phyloP scores from a whole-genome alignment of 2,329 filamentous ascomycete species.

The Cercospora sesami region DNA sequence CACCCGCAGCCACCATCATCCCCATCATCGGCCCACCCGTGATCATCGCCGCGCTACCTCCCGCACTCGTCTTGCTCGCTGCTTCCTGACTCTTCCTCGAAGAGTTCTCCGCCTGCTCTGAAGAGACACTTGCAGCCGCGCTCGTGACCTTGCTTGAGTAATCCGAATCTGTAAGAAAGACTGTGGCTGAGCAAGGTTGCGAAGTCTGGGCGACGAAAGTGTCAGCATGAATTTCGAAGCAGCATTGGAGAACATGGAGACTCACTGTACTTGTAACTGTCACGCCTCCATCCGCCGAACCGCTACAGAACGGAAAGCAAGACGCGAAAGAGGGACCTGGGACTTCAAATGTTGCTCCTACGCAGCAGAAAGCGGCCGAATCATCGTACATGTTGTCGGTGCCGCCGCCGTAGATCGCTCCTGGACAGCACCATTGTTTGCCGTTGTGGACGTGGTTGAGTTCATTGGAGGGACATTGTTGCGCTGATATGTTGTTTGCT shows the following conservation, averaged over 20 bases:
- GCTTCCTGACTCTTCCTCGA: neutral
- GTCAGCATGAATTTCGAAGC: neutral
- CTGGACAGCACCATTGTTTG: conserved; percentile 3
- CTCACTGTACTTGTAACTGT: neutral
- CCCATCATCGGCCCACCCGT: conserved; percentile 4
- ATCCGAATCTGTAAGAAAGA: neutral
- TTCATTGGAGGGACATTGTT: conserved; percentile 1
- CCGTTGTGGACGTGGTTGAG: neutral
- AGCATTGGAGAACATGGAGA: neutral
- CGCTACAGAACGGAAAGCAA: neutral
- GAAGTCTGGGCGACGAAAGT: neutral
- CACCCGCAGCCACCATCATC: neutral
- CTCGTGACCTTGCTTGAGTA: conserved; percentile 1
- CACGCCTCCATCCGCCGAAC: neutral
- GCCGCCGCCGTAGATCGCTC: neutral
- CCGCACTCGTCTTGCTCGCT: neutral
- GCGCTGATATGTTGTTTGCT: neutral
- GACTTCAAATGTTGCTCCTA: neutral
- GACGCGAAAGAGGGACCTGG: neutral
- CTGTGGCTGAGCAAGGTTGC: neutral
- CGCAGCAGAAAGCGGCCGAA: neutral
- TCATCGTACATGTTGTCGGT: neutral
- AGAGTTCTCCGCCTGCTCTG: neutral
- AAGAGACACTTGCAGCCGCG: neutral
- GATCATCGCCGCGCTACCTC: neutral